These are phyloP conservation scores for Aquilaria malaccensis DNA, from an alignment of 345 rosid genomes.

Conservation along the genomic window DNA sequence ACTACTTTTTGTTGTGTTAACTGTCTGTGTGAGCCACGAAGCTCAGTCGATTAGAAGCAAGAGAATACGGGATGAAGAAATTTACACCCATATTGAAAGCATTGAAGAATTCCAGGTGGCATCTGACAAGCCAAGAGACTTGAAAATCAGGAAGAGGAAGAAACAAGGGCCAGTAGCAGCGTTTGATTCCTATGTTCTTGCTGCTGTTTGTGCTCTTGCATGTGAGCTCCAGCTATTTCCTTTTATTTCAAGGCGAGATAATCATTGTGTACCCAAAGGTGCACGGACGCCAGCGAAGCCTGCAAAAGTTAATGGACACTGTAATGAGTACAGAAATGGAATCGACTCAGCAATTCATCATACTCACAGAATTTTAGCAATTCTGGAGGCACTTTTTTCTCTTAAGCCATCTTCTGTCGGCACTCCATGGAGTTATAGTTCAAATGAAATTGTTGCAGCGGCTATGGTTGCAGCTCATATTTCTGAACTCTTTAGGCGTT, in stretches of 20 bases:
- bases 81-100: constrained; percentile 28
- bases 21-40: constrained; percentile 95
- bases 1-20: constrained; percentile 83
- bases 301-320: constrained; percentile 52
- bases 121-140: constrained; percentile 31
- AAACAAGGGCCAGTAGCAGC: constrained; percentile 96
- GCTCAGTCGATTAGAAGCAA: constrained; percentile 77
- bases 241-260: constrained; percentile 52
- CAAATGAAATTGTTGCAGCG: constrained; percentile 97
- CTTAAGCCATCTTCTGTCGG: constrained; percentile 91
- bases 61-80: constrained; percentile 56
- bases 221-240: constrained; percentile 94
- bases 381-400: constrained; percentile 91
- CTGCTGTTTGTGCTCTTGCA: constrained; percentile 96
- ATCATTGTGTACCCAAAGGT: constrained; percentile 32
- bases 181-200: constrained; percentile 92
- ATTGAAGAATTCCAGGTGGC: constrained; percentile 27
- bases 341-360: constrained; percentile 74
- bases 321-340: constrained; percentile 47
- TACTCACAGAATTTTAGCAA: constrained; percentile 81
- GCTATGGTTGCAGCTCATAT: constrained; percentile 99
- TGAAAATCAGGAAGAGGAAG: constrained; percentile 43
- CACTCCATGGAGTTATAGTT: constrained; percentile 90
- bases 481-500: constrained; percentile 83
- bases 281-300: constrained; percentile 33